phyloP scores from a whole-genome alignment of 2,329 filamentous ascomycete species.

The Microsporum ferrugineum region DNA sequence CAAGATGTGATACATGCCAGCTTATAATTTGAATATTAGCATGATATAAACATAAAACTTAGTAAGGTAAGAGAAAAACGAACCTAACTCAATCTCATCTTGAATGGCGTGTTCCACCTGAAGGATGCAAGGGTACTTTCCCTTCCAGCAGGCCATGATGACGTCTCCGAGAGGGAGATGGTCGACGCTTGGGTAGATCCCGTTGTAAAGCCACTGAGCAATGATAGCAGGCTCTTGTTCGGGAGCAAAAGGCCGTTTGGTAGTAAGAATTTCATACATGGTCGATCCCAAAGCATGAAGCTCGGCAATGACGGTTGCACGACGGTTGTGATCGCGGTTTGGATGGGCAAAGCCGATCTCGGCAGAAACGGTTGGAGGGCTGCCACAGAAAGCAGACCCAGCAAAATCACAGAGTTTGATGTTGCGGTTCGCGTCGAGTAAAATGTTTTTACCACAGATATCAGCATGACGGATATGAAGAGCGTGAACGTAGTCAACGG shows the following conservation, averaged over 20 bases:
- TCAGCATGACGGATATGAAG: constrained; percentile 6
- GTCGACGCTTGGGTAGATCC: constrained; percentile 4
- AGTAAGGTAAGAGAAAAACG: not conserved
- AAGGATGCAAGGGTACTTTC: constrained; percentile 2
- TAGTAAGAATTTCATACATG: constrained; percentile 10
- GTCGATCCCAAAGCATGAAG: constrained; percentile 8
- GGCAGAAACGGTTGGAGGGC: not conserved
- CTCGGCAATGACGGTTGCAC: constrained; percentile 3
- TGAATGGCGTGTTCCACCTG: constrained; percentile 3
- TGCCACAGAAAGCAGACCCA: constrained; percentile 6
- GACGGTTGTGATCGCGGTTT: not conserved
- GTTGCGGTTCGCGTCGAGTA: constrained; percentile 6
- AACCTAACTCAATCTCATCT: not conserved
- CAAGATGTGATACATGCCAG: not conserved
- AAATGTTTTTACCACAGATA: constrained; percentile 5
- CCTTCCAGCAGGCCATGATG: constrained; percentile 8
- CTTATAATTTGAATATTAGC: not conserved
- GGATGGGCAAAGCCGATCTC: constrained; percentile 1
- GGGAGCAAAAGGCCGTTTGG: not conserved
- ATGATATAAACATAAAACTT: not conserved
- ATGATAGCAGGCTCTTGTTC: not conserved
- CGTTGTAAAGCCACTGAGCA: not conserved
- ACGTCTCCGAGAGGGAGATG: constrained; percentile 6
- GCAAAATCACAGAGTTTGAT: constrained; percentile 10
- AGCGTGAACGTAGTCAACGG: constrained; percentile 6